These are phyloP conservation scores for Xanthoconium separans DNA, from an alignment of 1,284 basidiomycete species.

Conservation along the genomic window DNA sequence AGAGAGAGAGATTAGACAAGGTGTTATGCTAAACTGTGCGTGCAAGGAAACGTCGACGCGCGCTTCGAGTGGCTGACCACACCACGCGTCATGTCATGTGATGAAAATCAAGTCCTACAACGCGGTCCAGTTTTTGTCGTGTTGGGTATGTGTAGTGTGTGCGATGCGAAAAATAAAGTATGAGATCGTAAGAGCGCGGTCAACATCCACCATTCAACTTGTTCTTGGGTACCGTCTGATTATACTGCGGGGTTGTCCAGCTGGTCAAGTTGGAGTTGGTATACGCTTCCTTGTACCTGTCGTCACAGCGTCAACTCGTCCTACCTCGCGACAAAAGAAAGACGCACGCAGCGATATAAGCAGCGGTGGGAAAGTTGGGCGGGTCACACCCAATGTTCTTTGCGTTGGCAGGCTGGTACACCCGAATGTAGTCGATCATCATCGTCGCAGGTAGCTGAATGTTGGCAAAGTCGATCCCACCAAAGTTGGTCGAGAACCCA, in stretches of 20 bases:
- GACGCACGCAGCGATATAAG: slow-evolving; percentile 37
- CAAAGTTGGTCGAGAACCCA: slow-evolving; percentile 42
- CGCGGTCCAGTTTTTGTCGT: too few species aligned
- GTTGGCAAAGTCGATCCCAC: slow-evolving; percentile 38
- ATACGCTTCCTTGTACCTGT: slow-evolving; percentile 39
- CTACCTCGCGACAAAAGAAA: not conserved
- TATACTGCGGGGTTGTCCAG: slow-evolving; percentile 35
- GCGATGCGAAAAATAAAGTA: not conserved
- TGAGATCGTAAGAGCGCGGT: slow-evolving; percentile 10
- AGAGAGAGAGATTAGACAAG: slow-evolving; percentile 16
- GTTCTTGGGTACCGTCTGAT: slow-evolving; percentile 40
- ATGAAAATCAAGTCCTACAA: too few species aligned
- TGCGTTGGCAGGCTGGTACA: slow-evolving; percentile 40
- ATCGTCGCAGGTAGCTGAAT: slow-evolving; percentile 41
- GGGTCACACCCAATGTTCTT: slow-evolving; percentile 43
- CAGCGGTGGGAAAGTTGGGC: slow-evolving; percentile 36
- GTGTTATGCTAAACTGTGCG: slow-evolving; percentile 9
- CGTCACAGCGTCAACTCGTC: not conserved
- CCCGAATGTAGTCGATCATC: slow-evolving; percentile 44
- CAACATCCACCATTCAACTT: slow-evolving; percentile 33
- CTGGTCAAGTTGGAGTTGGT: slow-evolving; percentile 39
- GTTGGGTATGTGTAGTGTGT: not conserved
- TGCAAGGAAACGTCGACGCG: slow-evolving; percentile 7
- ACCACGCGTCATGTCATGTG: slow-evolving; percentile 27
- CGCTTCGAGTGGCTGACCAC: slow-evolving; percentile 28